Percentiles rank a stretch among this genome's conserved stretches.
Evolutionary conservation across 129 eudicot genomes (phyloP).

Genomic region (Daucus carota): DH1_v3.0 NC_030387.2:11846001-11846500

Average conservation of each 20-base stretch:
- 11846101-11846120: too few species aligned
- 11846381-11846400: too few species aligned
- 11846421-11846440: too few species aligned
- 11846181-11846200: background rate
- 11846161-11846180: background rate
- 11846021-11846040: background rate
- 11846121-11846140: too few species aligned
- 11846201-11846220: background rate
- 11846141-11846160: too few species aligned
- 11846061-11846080: too few species aligned
- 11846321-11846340: background rate
- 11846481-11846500: too few species aligned
- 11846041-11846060: background rate
- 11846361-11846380: too few species aligned
- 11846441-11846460: too few species aligned
- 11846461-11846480: background rate
- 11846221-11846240: background rate
- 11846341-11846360: background rate
- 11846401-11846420: too few species aligned
- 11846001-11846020: background rate
- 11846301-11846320: background rate
- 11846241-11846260: background rate
- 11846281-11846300: background rate
- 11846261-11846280: background rate
- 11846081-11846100: too few species aligned